Conservation (phyloP, 2,329 filamentous ascomycete genomes). For the Cladosporium austrohemisphaericum region DNA sequence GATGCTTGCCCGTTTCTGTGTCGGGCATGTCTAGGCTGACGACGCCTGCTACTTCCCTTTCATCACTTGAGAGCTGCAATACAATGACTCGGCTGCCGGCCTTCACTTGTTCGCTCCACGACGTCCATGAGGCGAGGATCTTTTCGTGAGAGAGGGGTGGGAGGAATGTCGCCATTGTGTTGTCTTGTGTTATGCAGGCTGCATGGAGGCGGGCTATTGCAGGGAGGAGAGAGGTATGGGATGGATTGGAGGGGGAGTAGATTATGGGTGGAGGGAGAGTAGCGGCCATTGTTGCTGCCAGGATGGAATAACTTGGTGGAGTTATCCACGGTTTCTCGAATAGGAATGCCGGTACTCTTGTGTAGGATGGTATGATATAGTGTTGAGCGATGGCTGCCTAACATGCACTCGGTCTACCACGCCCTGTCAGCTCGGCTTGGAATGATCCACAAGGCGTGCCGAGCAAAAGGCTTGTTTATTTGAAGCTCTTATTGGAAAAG, state of each 20-base stretch:
- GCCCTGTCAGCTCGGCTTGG: background rate
- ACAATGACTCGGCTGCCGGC: constrained; percentile 50
- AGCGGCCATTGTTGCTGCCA: background rate
- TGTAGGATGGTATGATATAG: background rate
- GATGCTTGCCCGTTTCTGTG: constrained; percentile 55
- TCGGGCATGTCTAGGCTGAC: constrained; percentile 53
- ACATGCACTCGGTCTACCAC: no score
- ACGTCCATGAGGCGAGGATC: constrained; percentile 57
- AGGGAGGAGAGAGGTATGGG: constrained; percentile 51
- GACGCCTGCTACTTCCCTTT: constrained; percentile 51
- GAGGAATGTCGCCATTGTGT: constrained; percentile 56
- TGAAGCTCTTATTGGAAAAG: background rate
- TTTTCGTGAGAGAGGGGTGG: constrained; percentile 57
- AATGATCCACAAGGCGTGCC: background rate
- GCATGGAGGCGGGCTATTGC: constrained; percentile 58
- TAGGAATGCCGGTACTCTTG: background rate
- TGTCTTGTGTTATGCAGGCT: constrained; percentile 56
- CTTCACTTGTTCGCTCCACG: constrained; percentile 47
- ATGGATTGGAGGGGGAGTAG: constrained; percentile 18
- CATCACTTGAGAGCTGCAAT: constrained; percentile 21
- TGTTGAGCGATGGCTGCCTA: background rate
- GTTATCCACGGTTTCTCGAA: no score
- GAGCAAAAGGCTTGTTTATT: background rate
- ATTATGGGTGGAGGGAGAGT: constrained; percentile 18
- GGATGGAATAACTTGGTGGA: constrained; percentile 7